A percentile compares a stretch with the other conserved stretches of the same genome.
These are phyloP conservation scores for Trichomonas tenax DNA, from an alignment of 208 protist genomes.

Conservation along the genomic window DNA sequence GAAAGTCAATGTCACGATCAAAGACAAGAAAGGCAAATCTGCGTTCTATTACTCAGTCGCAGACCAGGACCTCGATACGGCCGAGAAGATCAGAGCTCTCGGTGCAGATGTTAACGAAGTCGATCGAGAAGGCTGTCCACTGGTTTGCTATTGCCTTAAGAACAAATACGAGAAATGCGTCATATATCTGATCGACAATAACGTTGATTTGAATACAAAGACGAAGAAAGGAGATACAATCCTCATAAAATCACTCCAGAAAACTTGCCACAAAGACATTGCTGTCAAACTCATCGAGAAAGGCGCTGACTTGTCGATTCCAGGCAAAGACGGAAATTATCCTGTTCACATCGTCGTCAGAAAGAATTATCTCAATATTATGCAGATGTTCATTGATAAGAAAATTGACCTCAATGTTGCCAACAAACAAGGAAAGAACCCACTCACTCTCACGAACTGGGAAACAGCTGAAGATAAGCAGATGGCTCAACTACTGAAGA, in stretches of 20 bases:
- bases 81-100: background rate
- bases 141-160: background rate
- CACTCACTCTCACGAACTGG: background rate
- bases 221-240: background rate
- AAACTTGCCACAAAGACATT: background rate
- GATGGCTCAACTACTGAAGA: background rate
- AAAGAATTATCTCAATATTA: background rate
- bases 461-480: background rate
- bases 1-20: background rate
- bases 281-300: background rate
- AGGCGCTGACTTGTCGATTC: background rate
- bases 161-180: background rate
- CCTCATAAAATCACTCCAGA: background rate
- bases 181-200: background rate
- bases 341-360: background rate
- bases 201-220: background rate
- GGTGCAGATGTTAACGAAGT: background rate
- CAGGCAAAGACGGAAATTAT: background rate
- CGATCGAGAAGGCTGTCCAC: background rate
- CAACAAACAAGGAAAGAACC: background rate
- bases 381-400: background rate
- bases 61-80: background rate
- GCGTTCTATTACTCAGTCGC: background rate
- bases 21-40: background rate
- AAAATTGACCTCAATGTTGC: background rate